Evolutionary conservation across 169 alveolate species (phyloP).

Genomic region (Plasmodium vivax): DNA sequence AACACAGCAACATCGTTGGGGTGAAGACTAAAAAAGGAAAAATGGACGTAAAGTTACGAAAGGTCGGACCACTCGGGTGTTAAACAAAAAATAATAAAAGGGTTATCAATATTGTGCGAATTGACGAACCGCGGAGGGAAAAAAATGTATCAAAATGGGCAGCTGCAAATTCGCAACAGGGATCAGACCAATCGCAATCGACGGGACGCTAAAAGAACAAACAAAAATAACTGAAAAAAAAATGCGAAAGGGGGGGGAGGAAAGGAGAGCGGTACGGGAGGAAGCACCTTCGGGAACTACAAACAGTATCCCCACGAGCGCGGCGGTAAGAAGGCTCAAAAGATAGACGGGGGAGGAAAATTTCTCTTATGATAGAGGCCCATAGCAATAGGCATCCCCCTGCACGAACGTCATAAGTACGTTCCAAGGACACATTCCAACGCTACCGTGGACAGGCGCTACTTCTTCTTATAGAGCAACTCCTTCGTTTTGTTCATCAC

Average conservation of each 20-base stretch:
- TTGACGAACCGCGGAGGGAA: background rate
- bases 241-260: background rate
- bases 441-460: background rate
- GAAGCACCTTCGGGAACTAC: background rate
- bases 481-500: slow-evolving; percentile 51
- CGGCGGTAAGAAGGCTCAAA: background rate
- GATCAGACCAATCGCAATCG: background rate
- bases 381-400: background rate
- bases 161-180: background rate
- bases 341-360: background rate
- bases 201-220: background rate
- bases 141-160: background rate
- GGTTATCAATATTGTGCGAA: background rate
- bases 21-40: background rate
- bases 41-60: background rate
- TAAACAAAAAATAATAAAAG: background rate
- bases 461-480: slow-evolving; percentile 8
- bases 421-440: background rate
- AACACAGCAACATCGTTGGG: background rate
- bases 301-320: background rate
- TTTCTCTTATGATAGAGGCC: background rate
- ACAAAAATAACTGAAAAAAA: background rate
- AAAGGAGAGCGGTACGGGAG: background rate
- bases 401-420: background rate
- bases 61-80: background rate